Evolutionary conservation across 805 yeast species (phyloP).

Genomic region (Candida manassasensis): DNA sequence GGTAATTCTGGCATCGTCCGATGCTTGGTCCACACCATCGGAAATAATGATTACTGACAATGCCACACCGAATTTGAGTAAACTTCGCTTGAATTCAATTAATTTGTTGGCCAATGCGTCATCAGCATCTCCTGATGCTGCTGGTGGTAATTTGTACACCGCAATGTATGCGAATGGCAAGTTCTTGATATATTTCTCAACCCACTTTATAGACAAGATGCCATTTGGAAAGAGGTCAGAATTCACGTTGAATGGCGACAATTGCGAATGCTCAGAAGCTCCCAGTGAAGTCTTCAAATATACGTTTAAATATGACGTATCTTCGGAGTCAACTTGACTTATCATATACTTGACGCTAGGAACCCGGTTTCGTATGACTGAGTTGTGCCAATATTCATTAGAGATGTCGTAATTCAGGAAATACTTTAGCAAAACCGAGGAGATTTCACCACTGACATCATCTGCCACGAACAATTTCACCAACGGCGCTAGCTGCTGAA

Average conservation of each 20-base stretch:
- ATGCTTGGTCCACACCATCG: slow-evolving; percentile 1
- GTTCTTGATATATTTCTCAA: slow-evolving; percentile 25
- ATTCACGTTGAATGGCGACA: slow-evolving; percentile 34
- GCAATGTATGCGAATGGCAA: slow-evolving; percentile 31
- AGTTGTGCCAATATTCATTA: slow-evolving; percentile 32
- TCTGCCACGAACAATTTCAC: slow-evolving; percentile 12
- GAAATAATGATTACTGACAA: slow-evolving; percentile 11
- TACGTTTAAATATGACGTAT: slow-evolving; percentile 4
- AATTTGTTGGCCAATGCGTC: slow-evolving; percentile 12
- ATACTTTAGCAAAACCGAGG: slow-evolving; percentile 5
- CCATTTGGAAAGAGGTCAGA: slow-evolving; percentile 28
- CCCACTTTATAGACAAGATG: slow-evolving; percentile 30
- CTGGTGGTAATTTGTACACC: slow-evolving; percentile 14
- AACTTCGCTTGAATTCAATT: slow-evolving; percentile 8
- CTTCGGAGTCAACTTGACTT: slow-evolving; percentile 9
- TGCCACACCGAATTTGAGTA: slow-evolving; percentile 9
- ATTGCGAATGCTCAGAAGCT: slow-evolving; percentile 20
- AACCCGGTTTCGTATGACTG: slow-evolving; percentile 31
- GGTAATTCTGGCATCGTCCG: slow-evolving; percentile 20
- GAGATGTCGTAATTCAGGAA: slow-evolving; percentile 16
- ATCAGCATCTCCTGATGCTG: slow-evolving; percentile 11
- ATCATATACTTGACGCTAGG: slow-evolving; percentile 30
- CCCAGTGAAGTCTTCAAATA: slow-evolving; percentile 1
- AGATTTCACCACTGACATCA: neutral
- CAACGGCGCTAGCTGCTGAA: slow-evolving; percentile 36